Percentiles rank a stretch among this genome's conserved stretches.
Conservation (phyloP, 106 monocot species). For the Triglochin maritima region DNA sequence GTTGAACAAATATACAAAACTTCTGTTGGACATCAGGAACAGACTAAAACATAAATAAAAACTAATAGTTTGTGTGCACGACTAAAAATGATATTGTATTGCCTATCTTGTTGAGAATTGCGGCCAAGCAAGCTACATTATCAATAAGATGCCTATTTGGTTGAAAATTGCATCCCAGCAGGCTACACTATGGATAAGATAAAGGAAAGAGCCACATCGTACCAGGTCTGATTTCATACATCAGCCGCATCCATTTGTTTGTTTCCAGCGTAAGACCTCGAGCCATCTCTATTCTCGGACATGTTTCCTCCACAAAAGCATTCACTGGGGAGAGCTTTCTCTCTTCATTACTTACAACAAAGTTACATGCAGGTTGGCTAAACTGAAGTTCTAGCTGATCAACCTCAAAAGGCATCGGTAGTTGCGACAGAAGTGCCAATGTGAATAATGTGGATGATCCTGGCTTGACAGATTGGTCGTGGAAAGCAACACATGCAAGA, state of each 20-base stretch:
- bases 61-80: too few species aligned
- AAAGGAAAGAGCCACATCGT: slow-evolving; percentile 6
- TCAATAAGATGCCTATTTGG: too few species aligned
- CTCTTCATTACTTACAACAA: slow-evolving; percentile 25
- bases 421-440: slow-evolving; percentile 68
- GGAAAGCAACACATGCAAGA: slow-evolving; percentile 74
- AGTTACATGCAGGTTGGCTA: slow-evolving; percentile 70
- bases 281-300: slow-evolving; percentile 21
- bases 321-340: slow-evolving; percentile 9
- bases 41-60: too few species aligned
- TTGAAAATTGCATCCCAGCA: too few species aligned
- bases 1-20: too few species aligned
- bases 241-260: slow-evolving; percentile 72
- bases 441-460: slow-evolving; percentile 42
- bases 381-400: slow-evolving; percentile 74
- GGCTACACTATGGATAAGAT: background rate
- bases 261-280: slow-evolving; percentile 37
- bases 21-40: too few species aligned
- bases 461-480: slow-evolving; percentile 76
- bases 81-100: too few species aligned
- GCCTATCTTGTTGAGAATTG: too few species aligned
- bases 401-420: slow-evolving; percentile 58
- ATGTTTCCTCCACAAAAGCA: slow-evolving; percentile 7
- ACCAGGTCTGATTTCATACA: slow-evolving; percentile 76
- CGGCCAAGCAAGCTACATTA: too few species aligned